phyloP scores from a whole-genome alignment of 1,284 basidiomycete genomes.

The Taiwanofungus camphoratus region DNA sequence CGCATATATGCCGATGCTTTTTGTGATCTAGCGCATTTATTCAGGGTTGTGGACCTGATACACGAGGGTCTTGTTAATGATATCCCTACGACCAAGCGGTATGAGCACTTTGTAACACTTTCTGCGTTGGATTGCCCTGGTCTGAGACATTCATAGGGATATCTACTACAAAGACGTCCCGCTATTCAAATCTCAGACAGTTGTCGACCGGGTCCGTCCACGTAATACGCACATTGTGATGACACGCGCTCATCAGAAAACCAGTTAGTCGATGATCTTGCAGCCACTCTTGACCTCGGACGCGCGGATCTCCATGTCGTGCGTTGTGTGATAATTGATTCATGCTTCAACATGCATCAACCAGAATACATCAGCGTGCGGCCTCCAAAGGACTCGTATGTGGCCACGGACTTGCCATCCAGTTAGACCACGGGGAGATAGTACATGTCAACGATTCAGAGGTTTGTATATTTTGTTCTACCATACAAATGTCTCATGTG shows the following conservation, averaged over 20 bases:
- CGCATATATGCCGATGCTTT: neutral
- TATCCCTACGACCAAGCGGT: conserved; percentile 68
- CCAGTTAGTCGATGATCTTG: conserved; percentile 84
- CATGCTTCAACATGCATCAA: neutral
- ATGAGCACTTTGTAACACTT: conserved; percentile 5
- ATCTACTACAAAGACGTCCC: conserved; percentile 80
- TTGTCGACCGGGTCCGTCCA: conserved; percentile 66
- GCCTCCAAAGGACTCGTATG: conserved; percentile 83
- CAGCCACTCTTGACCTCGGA: conserved; percentile 71
- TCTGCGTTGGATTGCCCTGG: neutral
- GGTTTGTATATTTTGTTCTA: conserved; percentile 40
- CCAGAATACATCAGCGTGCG: conserved; percentile 55
- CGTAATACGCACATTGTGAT: neutral
- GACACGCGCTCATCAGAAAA: neutral
- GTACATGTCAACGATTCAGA: conserved; percentile 50
- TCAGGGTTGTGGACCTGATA: conserved; percentile 53
- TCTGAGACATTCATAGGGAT: conserved; percentile 52
- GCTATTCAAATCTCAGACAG: conserved; percentile 69
- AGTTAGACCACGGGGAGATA: conserved; percentile 48
- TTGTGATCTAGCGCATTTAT: conserved; percentile 50
- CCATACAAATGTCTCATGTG: neutral
- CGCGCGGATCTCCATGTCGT: conserved; percentile 80
- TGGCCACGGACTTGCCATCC: conserved; percentile 56
- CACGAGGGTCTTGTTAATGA: conserved; percentile 57
- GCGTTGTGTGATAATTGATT: conserved; percentile 16